These are phyloP conservation scores for Cercospora beticola DNA, from an alignment of 2,329 filamentous ascomycete genomes.

Conservation along the genomic window DNA sequence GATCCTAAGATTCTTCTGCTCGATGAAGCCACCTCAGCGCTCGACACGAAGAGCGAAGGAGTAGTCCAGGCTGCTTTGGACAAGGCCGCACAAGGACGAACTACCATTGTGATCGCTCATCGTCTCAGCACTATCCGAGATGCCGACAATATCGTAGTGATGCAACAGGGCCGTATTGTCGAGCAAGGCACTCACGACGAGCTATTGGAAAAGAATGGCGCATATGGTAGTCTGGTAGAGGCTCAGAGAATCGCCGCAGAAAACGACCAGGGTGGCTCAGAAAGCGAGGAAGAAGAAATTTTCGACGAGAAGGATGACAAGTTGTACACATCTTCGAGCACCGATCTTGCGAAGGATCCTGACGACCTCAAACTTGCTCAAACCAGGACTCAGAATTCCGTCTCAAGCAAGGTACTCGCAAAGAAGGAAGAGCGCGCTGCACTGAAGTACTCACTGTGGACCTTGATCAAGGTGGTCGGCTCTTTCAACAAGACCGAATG, in stretches of 20 bases:
- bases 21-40: conserved; percentile 89
- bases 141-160: conserved; percentile 78
- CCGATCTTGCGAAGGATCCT: conserved; percentile 52
- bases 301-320: conserved; percentile 34
- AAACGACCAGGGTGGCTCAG: conserved; percentile 58
- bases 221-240: conserved; percentile 82
- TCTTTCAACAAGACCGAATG: conserved; percentile 76
- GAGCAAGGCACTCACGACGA: conserved; percentile 89
- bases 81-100: conserved; percentile 78
- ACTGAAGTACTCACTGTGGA: conserved; percentile 67
- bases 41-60: conserved; percentile 93
- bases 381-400: conserved; percentile 53
- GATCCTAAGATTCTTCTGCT: conserved; percentile 90
- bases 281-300: conserved; percentile 36
- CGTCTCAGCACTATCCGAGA: conserved; percentile 54
- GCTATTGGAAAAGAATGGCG: conserved; percentile 66
- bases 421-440: conserved; percentile 39
- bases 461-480: conserved; percentile 73
- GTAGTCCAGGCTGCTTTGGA: conserved; percentile 92
- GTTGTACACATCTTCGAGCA: conserved; percentile 30
- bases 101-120: conserved; percentile 95
- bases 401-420: conserved; percentile 70
- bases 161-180: conserved; percentile 79
- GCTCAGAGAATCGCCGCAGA: conserved; percentile 76
- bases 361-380: conserved; percentile 62